Percentiles rank a stretch among this genome's conserved stretches.
Evolutionary conservation across 2,329 filamentous ascomycete species (phyloP).

Genomic region (Microdochium paspali): DNA sequence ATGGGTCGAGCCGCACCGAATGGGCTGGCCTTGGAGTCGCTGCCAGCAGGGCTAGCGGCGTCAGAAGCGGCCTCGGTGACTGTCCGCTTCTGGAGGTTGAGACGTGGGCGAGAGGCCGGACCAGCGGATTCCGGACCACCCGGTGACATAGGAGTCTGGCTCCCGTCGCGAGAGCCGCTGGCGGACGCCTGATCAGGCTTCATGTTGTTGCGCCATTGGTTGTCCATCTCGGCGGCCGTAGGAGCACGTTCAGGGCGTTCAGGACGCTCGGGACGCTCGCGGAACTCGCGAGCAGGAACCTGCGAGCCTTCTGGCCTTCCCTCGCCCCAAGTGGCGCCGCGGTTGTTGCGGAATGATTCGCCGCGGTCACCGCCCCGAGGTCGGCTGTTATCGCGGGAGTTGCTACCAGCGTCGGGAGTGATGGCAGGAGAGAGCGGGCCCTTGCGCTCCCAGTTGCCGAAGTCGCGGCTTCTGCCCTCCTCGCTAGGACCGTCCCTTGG

Average conservation of each 20-base stretch:
- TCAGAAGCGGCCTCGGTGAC: constrained; percentile 61
- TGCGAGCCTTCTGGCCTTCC: constrained; percentile 62
- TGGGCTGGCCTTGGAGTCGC: constrained; percentile 76
- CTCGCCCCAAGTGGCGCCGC: constrained; percentile 69
- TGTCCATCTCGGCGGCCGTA: constrained; percentile 87
- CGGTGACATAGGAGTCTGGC: constrained; percentile 66
- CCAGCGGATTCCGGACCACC: constrained; percentile 40
- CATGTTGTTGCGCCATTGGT: constrained; percentile 88
- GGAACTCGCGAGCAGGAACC: constrained; percentile 65
- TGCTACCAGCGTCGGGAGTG: constrained; percentile 38
- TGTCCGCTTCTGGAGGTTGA: constrained; percentile 87
- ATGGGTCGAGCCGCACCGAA: constrained; percentile 93
- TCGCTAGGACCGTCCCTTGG: constrained; percentile 60
- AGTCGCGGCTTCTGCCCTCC: constrained; percentile 71
- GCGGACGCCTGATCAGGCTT: constrained; percentile 68
- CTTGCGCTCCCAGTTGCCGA: constrained; percentile 89
- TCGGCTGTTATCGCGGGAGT: constrained; percentile 45
- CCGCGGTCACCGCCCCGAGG: constrained; percentile 45
- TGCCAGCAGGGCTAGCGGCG: constrained; percentile 31
- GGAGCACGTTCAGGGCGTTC: constrained; percentile 56
- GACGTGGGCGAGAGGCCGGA: constrained; percentile 60
- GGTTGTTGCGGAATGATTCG: constrained; percentile 50
- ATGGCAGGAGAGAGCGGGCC: constrained; percentile 70
- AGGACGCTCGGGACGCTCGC: constrained; percentile 46
- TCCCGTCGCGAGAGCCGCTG: constrained; percentile 61